Percentiles rank a stretch among this genome's conserved stretches.
Evolutionary conservation across 1,139 yeast species (phyloP).

Genomic region (Yamadazyma aaseri): DNA sequence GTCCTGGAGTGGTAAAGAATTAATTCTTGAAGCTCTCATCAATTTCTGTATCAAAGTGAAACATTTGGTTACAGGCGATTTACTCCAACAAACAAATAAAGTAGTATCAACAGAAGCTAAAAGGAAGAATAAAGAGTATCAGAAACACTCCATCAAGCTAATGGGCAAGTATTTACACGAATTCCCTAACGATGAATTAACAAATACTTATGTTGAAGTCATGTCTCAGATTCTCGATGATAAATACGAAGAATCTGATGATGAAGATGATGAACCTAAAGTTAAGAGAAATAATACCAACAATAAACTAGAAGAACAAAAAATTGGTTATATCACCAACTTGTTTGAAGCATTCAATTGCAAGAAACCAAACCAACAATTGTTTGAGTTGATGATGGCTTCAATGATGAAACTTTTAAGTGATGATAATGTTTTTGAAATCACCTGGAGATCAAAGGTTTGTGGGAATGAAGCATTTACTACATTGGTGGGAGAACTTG

Average conservation of each 20-base stretch:
- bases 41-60: slow-evolving; percentile 51
- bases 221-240: slow-evolving; percentile 35
- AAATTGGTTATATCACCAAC: slow-evolving; percentile 32
- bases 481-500: slow-evolving; percentile 13
- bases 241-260: slow-evolving; percentile 28
- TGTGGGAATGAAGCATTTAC: slow-evolving; percentile 39
- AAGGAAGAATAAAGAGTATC: slow-evolving; percentile 67
- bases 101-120: slow-evolving; percentile 60
- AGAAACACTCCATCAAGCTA: slow-evolving; percentile 48
- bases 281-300: slow-evolving; percentile 13
- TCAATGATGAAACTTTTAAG: slow-evolving; percentile 22
- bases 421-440: slow-evolving; percentile 27
- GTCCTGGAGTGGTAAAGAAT: slow-evolving; percentile 87
- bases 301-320: slow-evolving; percentile 36
- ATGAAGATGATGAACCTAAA: slow-evolving; percentile 27
- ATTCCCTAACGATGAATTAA: slow-evolving; percentile 39
- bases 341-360: slow-evolving; percentile 28
- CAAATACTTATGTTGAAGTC: slow-evolving; percentile 37
- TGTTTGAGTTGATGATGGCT: slow-evolving; percentile 26
- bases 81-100: slow-evolving; percentile 36
- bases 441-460: slow-evolving; percentile 62
- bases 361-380: slow-evolving; percentile 15
- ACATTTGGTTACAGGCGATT: slow-evolving; percentile 25
- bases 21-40: slow-evolving; percentile 68
- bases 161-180: slow-evolving; percentile 48